Evolutionary conservation across 805 yeast species (phyloP).

Genomic region (Novakomyces olei): DNA sequence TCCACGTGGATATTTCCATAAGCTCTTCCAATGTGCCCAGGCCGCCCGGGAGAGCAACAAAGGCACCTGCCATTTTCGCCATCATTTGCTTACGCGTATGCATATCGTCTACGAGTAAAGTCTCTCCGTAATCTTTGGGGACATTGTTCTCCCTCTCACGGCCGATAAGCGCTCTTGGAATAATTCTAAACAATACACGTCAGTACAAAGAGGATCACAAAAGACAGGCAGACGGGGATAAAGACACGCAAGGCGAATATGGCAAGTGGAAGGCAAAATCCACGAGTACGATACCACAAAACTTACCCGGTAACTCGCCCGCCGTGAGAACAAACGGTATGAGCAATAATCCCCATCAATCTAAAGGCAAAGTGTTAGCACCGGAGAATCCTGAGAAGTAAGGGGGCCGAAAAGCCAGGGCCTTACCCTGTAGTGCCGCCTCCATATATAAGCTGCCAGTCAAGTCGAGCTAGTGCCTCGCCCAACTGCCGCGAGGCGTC

Average conservation of each 20-base stretch:
- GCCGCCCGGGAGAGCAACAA: constrained; percentile 81
- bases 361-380: no score
- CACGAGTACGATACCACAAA: no score
- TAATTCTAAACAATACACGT: neutral
- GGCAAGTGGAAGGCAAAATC: no score
- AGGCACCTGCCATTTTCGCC: constrained; percentile 73
- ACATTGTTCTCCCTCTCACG: neutral
- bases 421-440: neutral
- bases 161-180: neutral
- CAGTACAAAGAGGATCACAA: neutral
- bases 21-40: constrained; percentile 77
- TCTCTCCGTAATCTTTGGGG: no score
- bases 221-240: neutral
- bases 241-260: no score
- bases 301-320: no score
- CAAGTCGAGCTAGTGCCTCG: no score
- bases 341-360: no score
- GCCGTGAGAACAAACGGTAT: no score
- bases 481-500: no score
- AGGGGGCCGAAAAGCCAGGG: no score
- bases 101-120: constrained; percentile 70
- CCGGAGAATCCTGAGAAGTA: no score
- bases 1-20: constrained; percentile 81
- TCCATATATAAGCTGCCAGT: neutral
- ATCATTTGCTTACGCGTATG: constrained; percentile 69